Conservation (phyloP, 1,284 basidiomycete genomes). For the Boletellus deceptivus region DNA sequence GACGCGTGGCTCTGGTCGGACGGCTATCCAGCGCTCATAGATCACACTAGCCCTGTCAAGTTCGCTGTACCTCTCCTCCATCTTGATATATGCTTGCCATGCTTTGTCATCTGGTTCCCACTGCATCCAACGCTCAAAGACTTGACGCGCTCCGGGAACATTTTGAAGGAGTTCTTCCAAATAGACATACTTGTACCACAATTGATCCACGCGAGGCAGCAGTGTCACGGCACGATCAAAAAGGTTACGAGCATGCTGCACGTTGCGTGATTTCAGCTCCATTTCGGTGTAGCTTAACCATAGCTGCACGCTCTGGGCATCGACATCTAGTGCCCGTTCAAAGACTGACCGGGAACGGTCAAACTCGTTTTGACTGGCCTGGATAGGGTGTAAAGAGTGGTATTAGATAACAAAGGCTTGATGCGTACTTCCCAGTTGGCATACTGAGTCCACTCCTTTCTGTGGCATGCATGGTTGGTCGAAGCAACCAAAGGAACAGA, state of each 20-base stretch:
- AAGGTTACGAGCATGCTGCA: conserved; percentile 94
- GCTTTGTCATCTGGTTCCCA: conserved; percentile 99
- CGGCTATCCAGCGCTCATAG: conserved; percentile 93
- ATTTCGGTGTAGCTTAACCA: conserved; percentile 99
- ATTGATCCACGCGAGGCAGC: conserved; percentile 90
- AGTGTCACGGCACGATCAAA: conserved; percentile 96
- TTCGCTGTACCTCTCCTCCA: conserved; percentile 94
- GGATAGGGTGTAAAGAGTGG: conserved; percentile 6
- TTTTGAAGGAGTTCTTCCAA: conserved; percentile 97
- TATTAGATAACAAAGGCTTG: neutral
- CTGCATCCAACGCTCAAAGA: conserved; percentile 99
- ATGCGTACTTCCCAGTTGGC: conserved; percentile 74
- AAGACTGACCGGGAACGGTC: conserved; percentile 92
- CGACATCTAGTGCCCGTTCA: conserved; percentile 95
- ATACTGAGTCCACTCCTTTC: conserved; percentile 81
- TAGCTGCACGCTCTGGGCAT: conserved; percentile 83
- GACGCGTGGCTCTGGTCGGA: conserved; percentile 90
- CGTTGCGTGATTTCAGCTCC: conserved; percentile 96
- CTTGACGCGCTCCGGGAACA: conserved; percentile 91
- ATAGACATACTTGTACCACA: conserved; percentile 99
- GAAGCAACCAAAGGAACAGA: neutral
- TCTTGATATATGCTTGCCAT: conserved; percentile 97
- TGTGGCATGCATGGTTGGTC: conserved; percentile 27
- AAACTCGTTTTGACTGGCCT: conserved; percentile 97
- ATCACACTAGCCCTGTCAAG: conserved; percentile 88